These are phyloP conservation scores for Linum lewisii DNA, from an alignment of 345 rosid species.

Conservation along the genomic window DNA sequence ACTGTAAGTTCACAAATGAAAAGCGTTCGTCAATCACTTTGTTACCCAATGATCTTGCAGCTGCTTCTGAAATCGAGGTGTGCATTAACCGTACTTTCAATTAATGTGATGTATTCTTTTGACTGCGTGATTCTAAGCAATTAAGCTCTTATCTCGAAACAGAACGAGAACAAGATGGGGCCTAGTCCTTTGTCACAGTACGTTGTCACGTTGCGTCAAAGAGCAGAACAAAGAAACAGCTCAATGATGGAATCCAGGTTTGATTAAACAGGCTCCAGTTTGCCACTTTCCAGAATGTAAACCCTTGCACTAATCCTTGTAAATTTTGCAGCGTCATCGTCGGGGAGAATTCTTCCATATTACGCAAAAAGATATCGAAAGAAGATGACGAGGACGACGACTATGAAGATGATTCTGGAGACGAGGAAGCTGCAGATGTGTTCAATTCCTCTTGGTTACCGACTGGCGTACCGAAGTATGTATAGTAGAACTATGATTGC, in stretches of 20 bases:
- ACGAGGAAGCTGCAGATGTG: slow-evolving; percentile 44
- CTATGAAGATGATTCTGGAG: slow-evolving; percentile 19
- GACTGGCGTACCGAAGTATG: slow-evolving; percentile 50
- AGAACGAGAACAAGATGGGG: slow-evolving; percentile 61
- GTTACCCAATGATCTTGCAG: slow-evolving; percentile 67
- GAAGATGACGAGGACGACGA: slow-evolving; percentile 49
- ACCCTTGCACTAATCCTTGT: slow-evolving; percentile 2
- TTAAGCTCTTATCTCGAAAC: slow-evolving; percentile 9
- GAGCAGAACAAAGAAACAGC: slow-evolving; percentile 60
- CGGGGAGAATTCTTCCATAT: slow-evolving; percentile 61
- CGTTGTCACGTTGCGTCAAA: slow-evolving; percentile 38
- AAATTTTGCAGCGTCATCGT: slow-evolving; percentile 60
- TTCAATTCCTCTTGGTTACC: slow-evolving; percentile 91
- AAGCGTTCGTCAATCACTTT: slow-evolving; percentile 44
- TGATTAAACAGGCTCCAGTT: background rate
- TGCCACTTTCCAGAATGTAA: background rate
- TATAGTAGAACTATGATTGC: background rate
- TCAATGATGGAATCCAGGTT: slow-evolving; percentile 83
- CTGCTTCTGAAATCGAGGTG: slow-evolving; percentile 61
- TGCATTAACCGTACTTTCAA: background rate
- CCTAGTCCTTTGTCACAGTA: slow-evolving; percentile 62
- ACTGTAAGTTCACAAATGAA: slow-evolving; percentile 48
- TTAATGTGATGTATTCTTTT: background rate
- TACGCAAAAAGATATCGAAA: slow-evolving; percentile 35
- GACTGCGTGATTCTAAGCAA: background rate